Evolutionary conservation across 1,284 basidiomycete species (phyloP), one percentile per base, ranked within the genome.

Genomic region (Irpex sp.): DNA sequence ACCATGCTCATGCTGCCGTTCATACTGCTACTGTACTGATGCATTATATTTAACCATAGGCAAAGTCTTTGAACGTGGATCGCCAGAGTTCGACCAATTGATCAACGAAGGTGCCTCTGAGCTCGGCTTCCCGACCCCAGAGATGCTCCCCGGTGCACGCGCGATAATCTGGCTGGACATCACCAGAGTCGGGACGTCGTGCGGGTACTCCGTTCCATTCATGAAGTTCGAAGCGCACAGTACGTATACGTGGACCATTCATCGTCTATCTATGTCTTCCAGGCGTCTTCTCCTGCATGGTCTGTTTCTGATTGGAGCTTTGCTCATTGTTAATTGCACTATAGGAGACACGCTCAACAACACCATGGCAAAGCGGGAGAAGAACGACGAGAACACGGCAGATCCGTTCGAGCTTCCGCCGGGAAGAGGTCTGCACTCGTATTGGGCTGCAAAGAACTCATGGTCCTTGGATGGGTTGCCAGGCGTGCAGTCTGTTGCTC

Each of bases 141-240:
- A 58, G 26, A 51, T 58, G 47, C 64, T 62, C n/a, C 61, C 64
- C 34, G 61, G 64, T 17, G 64, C 61, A 38, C 64, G 61, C 37
- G 61, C 64, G 9, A 65, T 65, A 52, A 61, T 62, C 38, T 65
- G 64, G 64, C 55, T 62, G 31, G 64, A 65, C 58, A 65, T 65
- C 58, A 54, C 62, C 19, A 52, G 58, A 40, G 54, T 65, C 34
- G 64, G 64, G 4, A 62, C 64, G n/a, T 65, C 64, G n/a, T 65
- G 64, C 55, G 64, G 64, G 1, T 65, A 61, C 44, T 36, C 64
- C 37, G 64, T 65, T n/a, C 60, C 64, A 15, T 65, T 65, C 60
- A 62, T 62, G 57, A 59, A 65, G 58, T 65, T 65, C 52, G 58
- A 62, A 37, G 56, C 60, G 38, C 64, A 65, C 61, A 49, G 64